Percentiles rank a stretch among this genome's conserved stretches.
Conservation (phyloP, 2,329 filamentous ascomycete species). For the Gaeumannomyces sp. region DNA sequence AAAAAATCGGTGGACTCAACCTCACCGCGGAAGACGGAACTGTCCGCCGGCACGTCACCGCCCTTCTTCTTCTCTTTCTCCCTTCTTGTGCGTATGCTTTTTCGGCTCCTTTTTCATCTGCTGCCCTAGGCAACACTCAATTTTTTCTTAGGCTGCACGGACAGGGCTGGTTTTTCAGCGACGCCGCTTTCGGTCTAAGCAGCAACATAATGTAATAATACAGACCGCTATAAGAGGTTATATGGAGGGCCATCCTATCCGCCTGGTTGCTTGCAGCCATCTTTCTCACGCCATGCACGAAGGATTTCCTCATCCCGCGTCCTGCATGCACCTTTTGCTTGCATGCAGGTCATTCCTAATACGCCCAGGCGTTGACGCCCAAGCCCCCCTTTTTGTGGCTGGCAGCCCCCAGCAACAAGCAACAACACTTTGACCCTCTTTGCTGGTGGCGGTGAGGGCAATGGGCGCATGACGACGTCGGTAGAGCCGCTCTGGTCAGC, state of each 20-base stretch:
- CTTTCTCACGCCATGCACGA: conserved; percentile 1
- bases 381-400: conserved; percentile 1
- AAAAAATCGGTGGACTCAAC: not conserved
- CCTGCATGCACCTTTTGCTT: not conserved
- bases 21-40: too few relatives aligned
- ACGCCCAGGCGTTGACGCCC: not conserved
- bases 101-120: too few relatives aligned
- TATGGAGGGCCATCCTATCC: not conserved
- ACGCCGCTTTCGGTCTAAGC: not conserved
- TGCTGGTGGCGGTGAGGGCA: not conserved
- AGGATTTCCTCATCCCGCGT: not conserved
- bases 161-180: too few relatives aligned
- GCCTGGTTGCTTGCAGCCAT: not conserved
- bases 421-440: not conserved
- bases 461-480: not conserved
- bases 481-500: not conserved
- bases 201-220: not conserved
- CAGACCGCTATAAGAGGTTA: not conserved
- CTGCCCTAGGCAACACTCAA: too few relatives aligned
- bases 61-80: too few relatives aligned
- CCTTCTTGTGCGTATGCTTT: too few relatives aligned
- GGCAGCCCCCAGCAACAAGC: not conserved
- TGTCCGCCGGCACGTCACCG: too few relatives aligned
- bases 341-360: conserved; percentile 1
- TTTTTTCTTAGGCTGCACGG: too few relatives aligned